Evolutionary conservation across 2,329 filamentous ascomycete species (phyloP).

Genomic region (Fusarium veterinarium): DNA sequence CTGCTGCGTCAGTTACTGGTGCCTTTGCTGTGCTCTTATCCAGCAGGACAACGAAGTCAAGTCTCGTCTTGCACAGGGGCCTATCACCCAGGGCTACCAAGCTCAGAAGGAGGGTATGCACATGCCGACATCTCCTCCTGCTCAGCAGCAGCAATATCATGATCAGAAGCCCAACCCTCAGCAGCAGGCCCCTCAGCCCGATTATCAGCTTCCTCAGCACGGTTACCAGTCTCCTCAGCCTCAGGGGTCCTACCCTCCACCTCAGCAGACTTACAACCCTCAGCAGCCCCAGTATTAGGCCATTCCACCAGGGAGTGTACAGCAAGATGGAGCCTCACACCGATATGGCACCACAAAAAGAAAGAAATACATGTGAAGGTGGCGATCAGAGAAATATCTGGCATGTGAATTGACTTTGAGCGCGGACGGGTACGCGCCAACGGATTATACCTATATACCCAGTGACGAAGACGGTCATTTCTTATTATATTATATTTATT

Average conservation of each 20-base stretch:
- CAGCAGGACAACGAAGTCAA: conserved; percentile 69
- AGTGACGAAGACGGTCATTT: conserved; percentile 35
- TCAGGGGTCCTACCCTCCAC: conserved; percentile 38
- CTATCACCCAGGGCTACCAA: conserved; percentile 53
- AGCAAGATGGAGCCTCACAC: background rate
- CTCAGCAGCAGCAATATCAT: conserved; percentile 14
- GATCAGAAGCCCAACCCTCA: conserved; percentile 18
- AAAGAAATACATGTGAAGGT: conserved; percentile 3
- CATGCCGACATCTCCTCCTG: conserved; percentile 45
- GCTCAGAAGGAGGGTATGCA: conserved; percentile 53
- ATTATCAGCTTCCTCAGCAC: conserved; percentile 35
- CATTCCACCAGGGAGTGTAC: background rate
- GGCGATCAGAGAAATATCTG: background rate
- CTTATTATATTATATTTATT: conserved; percentile 3
- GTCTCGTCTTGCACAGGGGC: conserved; percentile 42
- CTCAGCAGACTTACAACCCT: conserved; percentile 41
- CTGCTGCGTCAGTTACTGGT: conserved; percentile 66
- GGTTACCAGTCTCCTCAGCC: conserved; percentile 37
- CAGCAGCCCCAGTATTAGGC: conserved; percentile 42
- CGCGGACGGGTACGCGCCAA: conserved; percentile 29
- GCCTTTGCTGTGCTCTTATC: conserved; percentile 66
- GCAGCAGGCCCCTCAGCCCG: conserved; percentile 27
- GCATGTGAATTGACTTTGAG: conserved; percentile 10
- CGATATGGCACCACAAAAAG: conserved; percentile 13
- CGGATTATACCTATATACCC: conserved; percentile 46